Percentiles rank a stretch among this genome's conserved stretches.
Conservation (phyloP, 768 basidiomycete species). For the Lepiota subincarnata region DNA sequence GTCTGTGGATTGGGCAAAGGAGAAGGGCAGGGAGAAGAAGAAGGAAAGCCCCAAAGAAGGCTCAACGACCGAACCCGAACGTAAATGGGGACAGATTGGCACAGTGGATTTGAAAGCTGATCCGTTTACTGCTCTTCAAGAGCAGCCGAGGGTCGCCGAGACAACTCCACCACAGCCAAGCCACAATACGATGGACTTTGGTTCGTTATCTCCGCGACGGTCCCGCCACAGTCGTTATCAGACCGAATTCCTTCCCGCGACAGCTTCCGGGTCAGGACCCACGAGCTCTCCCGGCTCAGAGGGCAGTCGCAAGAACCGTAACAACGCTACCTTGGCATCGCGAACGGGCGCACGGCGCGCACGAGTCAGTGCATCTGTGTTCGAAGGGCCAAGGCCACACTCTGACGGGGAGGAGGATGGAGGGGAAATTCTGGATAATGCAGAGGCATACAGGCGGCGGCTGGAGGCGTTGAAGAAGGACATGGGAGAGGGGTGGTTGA, state of each 20-base stretch:
- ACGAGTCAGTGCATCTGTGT: constrained; percentile 58
- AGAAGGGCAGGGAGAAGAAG: constrained; percentile 16
- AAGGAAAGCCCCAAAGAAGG: constrained; percentile 13
- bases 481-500: constrained; percentile 88
- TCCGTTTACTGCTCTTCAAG: background rate
- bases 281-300: background rate
- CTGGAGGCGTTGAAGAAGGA: constrained; percentile 83
- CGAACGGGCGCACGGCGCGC: constrained; percentile 43
- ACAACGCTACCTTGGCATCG: constrained; percentile 31
- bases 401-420: constrained; percentile 21
- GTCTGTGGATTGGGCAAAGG: constrained; percentile 25
- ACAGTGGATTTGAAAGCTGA: constrained; percentile 11
- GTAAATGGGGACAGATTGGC: constrained; percentile 19
- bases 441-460: constrained; percentile 68
- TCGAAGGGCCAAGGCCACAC: constrained; percentile 43
- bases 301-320: constrained; percentile 3
- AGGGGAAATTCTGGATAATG: constrained; percentile 39
- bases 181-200: constrained; percentile 1
- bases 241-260: constrained; percentile 38
- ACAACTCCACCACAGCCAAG: background rate
- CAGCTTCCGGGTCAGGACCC: background rate
- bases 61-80: background rate
- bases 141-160: background rate
- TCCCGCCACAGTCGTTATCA: constrained; percentile 47
- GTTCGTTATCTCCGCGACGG: constrained; percentile 17